These are phyloP conservation scores for Polygonum aviculare DNA, from an alignment of 148 eudicot species.

Conservation along the genomic window DNA sequence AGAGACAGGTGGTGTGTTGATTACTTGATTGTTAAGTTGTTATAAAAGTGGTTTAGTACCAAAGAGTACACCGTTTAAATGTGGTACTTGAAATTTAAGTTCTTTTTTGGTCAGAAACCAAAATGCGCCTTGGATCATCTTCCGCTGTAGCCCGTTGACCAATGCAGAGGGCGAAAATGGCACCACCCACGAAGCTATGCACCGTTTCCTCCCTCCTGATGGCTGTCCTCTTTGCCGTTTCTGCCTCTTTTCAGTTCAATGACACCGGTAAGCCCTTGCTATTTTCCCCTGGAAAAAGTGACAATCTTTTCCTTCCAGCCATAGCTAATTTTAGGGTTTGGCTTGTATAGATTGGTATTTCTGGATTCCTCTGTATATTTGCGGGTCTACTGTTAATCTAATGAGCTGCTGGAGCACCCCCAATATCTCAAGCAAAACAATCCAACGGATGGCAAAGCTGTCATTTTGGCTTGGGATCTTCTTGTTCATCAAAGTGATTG, in stretches of 20 bases:
- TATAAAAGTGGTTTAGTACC: too few species aligned
- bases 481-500: slow-evolving; percentile 32
- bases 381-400: slow-evolving; percentile 43
- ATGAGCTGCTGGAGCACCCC: slow-evolving; percentile 18
- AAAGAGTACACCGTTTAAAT: too few species aligned
- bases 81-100: too few species aligned
- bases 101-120: neutral
- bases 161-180: neutral
- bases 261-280: slow-evolving; percentile 34
- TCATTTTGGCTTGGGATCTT: slow-evolving; percentile 29
- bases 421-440: neutral
- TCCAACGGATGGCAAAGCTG: slow-evolving; percentile 11
- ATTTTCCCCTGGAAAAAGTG: neutral
- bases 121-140: neutral
- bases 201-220: slow-evolving; percentile 37
- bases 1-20: too few species aligned
- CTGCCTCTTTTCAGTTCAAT: slow-evolving; percentile 45
- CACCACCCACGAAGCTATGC: slow-evolving; percentile 18
- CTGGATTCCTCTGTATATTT: slow-evolving; percentile 52
- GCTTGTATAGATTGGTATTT: slow-evolving; percentile 47
- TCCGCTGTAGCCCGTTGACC: neutral
- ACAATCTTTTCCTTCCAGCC: too few species aligned
- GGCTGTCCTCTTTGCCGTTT: slow-evolving; percentile 49
- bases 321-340: neutral
- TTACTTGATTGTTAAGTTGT: too few species aligned